These are phyloP conservation scores for Aspergillus hancockii DNA, from an alignment of 495 filamentous ascomycete species.

Conservation along the genomic window DNA sequence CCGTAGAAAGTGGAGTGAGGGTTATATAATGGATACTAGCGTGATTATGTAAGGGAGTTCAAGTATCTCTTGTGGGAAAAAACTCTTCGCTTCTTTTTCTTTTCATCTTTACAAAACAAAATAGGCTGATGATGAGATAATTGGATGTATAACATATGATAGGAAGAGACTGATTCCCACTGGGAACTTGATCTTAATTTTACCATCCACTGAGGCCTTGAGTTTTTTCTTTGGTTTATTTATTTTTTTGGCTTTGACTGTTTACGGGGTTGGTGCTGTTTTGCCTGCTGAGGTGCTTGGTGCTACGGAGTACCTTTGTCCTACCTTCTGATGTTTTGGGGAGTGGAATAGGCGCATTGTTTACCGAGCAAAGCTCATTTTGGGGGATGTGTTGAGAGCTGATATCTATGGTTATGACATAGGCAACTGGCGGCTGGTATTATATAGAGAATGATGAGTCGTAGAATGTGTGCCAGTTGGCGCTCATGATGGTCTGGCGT, in stretches of 20 bases:
- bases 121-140: conserved; percentile 58
- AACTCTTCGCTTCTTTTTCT: conserved; percentile 13
- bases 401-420: background rate
- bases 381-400: background rate
- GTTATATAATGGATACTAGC: background rate
- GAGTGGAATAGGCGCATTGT: no score
- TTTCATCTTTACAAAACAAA: conserved; percentile 28
- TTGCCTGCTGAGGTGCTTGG: background rate
- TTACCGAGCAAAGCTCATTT: no score
- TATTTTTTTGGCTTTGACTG: background rate
- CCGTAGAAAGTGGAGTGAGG: background rate
- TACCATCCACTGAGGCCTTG: conserved; percentile 49
- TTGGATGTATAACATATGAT: conserved; percentile 52
- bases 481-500: background rate
- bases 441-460: background rate
- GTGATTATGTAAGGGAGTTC: background rate
- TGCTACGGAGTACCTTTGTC: background rate
- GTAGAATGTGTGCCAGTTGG: background rate
- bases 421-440: background rate
- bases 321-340: background rate
- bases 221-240: conserved; percentile 15
- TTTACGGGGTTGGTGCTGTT: conserved; percentile 9
- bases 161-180: conserved; percentile 62
- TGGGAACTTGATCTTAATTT: conserved; percentile 54
- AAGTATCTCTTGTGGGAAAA: background rate